Base-by-base conservation (phyloP, 2,329 filamentous ascomycete species). In the Teratosphaeria epicoccoides region DNA sequence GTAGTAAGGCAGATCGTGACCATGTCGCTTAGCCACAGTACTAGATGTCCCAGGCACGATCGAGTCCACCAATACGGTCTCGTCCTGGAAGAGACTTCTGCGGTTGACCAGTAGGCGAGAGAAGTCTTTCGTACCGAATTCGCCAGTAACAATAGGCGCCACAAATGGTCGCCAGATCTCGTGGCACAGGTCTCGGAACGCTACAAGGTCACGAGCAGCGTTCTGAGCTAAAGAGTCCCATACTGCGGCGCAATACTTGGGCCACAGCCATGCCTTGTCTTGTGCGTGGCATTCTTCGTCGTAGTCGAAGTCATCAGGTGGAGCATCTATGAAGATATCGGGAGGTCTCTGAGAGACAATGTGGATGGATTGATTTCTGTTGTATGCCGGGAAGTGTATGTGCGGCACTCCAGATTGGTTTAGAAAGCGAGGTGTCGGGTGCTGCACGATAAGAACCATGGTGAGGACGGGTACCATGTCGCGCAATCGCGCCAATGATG, bases 111-210 rank as follows among this genome's bases (percentile, higher is more conserved):
- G 78, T 6, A 98, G 74, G 56, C 87, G 84, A 12, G 87, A 84
- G 69, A 96, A 96, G 63, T 96, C 88, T 60, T 85, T 83, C 9
- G 85, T 81, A 1, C 79, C 78, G 61, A 85, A 82, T 7, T 85
- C 83, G n/a, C 85, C 85, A 1, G 82, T 80, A 1, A 83, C 70
- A 23, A 97, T 79, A 0, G 91, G 91, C 6, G 81, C 78, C 0
- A 87, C 83, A 68, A 98, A 97, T 3, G 83, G 79, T 10, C 84
- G 83, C 93, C 93, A 98, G 20, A 97, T 77, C 43, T 83, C 80
- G 47, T 80, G 70, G 63, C 86, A 89, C 47, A 85, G 80, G 29
- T 80, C 78, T 3, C 75, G 76, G 59, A 95, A 89, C 10, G 80
- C 79, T 1, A 85, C 77, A 12, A 97, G 76, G 33, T 91, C 89